These are phyloP conservation scores for Vigna radiata DNA, from an alignment of 306 rosid genomes.

Conservation along the genomic window DNA sequence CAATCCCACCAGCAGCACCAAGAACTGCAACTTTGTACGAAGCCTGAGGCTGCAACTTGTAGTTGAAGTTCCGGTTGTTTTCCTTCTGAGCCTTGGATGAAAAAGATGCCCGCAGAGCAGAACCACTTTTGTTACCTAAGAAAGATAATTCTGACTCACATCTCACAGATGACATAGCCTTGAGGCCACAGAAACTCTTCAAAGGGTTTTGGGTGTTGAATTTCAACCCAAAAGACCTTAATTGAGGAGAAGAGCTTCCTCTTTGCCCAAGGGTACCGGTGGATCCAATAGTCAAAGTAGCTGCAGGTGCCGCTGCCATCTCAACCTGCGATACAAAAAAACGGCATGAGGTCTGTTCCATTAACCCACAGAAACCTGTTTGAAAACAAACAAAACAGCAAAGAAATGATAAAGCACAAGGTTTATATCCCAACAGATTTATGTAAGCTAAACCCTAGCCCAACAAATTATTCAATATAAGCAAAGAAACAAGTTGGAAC, in stretches of 20 bases:
- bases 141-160: slow-evolving; percentile 65
- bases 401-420: neutral
- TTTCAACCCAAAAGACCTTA: slow-evolving; percentile 60
- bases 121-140: slow-evolving; percentile 60
- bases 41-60: slow-evolving; percentile 76
- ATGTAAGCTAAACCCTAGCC: no score
- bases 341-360: neutral
- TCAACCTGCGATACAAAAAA: slow-evolving; percentile 42
- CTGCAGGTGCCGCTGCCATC: slow-evolving; percentile 82
- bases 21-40: slow-evolving; percentile 88
- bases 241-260: slow-evolving; percentile 59
- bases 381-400: neutral
- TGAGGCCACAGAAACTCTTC: slow-evolving; percentile 77
- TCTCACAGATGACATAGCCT: slow-evolving; percentile 54
- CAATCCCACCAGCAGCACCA: slow-evolving; percentile 98
- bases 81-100: slow-evolving; percentile 63
- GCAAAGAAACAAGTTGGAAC: neutral
- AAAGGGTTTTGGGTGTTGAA: slow-evolving; percentile 59
- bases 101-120: slow-evolving; percentile 61
- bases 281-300: slow-evolving; percentile 66
- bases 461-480: neutral
- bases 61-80: slow-evolving; percentile 40
- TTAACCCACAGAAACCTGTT: neutral
- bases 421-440: neutral
- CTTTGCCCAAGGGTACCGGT: slow-evolving; percentile 54